Percentiles rank a stretch among this genome's conserved stretches.
phyloP scores from a whole-genome alignment of 1,139 yeast species.

The Kodamaea derodonti region DNA sequence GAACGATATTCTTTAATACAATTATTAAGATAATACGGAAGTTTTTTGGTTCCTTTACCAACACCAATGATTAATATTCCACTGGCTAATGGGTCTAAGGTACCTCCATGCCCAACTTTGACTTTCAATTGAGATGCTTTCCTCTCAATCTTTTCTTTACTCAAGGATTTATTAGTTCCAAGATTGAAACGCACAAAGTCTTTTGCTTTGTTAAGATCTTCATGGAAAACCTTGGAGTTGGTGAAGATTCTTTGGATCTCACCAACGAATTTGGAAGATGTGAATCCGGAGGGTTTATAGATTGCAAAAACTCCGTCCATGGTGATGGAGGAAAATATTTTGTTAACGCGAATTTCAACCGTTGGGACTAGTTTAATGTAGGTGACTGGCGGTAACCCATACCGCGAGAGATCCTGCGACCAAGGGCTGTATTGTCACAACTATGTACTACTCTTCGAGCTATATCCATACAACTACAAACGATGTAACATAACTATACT shows the following conservation, averaged over 20 bases:
- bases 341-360: too few relatives aligned
- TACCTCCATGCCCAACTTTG: slow-evolving; percentile 98
- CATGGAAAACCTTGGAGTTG: slow-evolving; percentile 54
- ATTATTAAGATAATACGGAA: slow-evolving; percentile 67
- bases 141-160: slow-evolving; percentile 40
- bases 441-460: too few relatives aligned
- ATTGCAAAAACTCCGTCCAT: slow-evolving; percentile 95
- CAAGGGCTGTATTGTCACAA: too few relatives aligned
- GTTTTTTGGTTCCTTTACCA: slow-evolving; percentile 81
- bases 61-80: slow-evolving; percentile 92
- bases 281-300: slow-evolving; percentile 81
- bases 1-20: slow-evolving; percentile 78
- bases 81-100: slow-evolving; percentile 90
- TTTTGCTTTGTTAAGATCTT: slow-evolving; percentile 44
- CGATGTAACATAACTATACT: too few relatives aligned
- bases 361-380: too few relatives aligned
- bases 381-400: too few relatives aligned
- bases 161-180: slow-evolving; percentile 47
- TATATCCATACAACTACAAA: too few relatives aligned
- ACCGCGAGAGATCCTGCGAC: too few relatives aligned
- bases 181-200: slow-evolving; percentile 29
- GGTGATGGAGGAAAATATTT: slow-evolving; percentile 1
- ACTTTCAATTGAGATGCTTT: slow-evolving; percentile 54
- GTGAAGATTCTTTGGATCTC: slow-evolving; percentile 63
- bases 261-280: slow-evolving; percentile 70